Evolutionary conservation across 768 basidiomycete species (phyloP).

Genomic region (Pleurotus ostreatus): DNA sequence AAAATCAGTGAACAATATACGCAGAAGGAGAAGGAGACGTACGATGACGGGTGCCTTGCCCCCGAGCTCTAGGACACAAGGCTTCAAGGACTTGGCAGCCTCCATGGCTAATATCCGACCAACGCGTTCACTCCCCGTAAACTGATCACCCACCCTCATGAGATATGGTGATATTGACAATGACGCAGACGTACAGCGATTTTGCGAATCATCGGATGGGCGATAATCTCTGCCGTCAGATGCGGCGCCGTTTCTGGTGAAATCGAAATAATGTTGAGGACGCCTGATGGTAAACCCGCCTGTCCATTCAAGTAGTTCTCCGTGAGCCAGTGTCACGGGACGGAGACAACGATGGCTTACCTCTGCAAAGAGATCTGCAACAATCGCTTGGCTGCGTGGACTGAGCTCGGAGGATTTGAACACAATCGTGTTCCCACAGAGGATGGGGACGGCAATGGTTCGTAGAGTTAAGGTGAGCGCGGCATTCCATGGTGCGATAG

Average conservation of each 20-base stretch:
- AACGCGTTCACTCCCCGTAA: constrained; percentile 53
- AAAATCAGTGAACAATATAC: background rate
- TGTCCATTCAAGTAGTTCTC: background rate
- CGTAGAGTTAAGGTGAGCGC: constrained; percentile 42
- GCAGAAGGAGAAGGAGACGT: constrained; percentile 12
- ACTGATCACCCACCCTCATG: constrained; percentile 23
- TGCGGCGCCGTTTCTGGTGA: constrained; percentile 38
- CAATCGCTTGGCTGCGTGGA: constrained; percentile 42
- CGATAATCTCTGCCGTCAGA: constrained; percentile 38
- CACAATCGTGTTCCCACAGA: constrained; percentile 56
- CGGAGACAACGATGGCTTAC: background rate
- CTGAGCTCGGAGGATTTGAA: constrained; percentile 49
- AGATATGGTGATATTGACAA: background rate
- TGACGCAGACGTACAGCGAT: constrained; percentile 38
- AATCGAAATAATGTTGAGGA: constrained; percentile 51
- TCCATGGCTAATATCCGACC: constrained; percentile 49
- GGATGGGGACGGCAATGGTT: constrained; percentile 39
- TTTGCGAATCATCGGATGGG: constrained; percentile 46
- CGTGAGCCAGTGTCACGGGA: too few species aligned
- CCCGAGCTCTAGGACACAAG: constrained; percentile 52
- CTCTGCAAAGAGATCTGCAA: constrained; percentile 44
- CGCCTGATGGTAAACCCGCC: constrained; percentile 59
- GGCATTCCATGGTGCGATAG: constrained; percentile 56
- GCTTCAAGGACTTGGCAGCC: constrained; percentile 43
- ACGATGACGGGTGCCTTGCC: constrained; percentile 52